Evolutionary conservation across 108 stramenopile genomes (phyloP), one percentile per base, ranked within the genome.

Genomic region (Nitzschia sp.): DNA sequence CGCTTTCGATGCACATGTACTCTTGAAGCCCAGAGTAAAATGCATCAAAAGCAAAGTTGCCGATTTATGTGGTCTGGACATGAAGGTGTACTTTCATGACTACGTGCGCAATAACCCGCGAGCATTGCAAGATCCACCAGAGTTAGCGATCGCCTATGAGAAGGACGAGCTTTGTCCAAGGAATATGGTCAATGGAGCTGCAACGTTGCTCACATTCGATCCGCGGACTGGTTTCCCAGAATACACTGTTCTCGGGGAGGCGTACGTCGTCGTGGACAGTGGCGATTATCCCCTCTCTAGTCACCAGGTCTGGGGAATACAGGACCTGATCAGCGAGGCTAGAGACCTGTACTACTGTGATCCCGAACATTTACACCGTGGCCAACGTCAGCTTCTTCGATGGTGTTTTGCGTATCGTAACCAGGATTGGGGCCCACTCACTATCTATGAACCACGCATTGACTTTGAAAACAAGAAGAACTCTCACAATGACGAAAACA

Each of bases 31-130:
- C 5, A 23, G 33, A 25, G 36, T 38, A 21, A 56, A 47, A 25
- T 54, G 66, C 27, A 31, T 34, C 31, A 68, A 56, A 26, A 68
- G 66, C 66, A 68, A 56, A 54, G 55, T 70, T 35, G 83, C 75
- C 35, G 64, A 78, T 50, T 61, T 81, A 45, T 69, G 69, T 35
- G 69, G 69, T 3, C 13, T 69, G 45, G 27, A 69, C 46, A 69
- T 69, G 57, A 69, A 47, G 22, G 16, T 69, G 28, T 69, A 60
- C 26, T 69, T 69, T 34, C 35, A 54, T 56, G 34, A 54, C 1
- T 64, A 64, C 34, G 29, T 33, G 16, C 46, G 26, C 11, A 31
- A 33, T 25, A 45, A 27, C 25, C 30, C 53, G 17, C 17, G 35
- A 28, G 38, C 17, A 2, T 41, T 56, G 13, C 33, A 45, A 68